Conservation (phyloP, 192 early-diverging fungal genomes). For the Backusella sp. region DNA sequence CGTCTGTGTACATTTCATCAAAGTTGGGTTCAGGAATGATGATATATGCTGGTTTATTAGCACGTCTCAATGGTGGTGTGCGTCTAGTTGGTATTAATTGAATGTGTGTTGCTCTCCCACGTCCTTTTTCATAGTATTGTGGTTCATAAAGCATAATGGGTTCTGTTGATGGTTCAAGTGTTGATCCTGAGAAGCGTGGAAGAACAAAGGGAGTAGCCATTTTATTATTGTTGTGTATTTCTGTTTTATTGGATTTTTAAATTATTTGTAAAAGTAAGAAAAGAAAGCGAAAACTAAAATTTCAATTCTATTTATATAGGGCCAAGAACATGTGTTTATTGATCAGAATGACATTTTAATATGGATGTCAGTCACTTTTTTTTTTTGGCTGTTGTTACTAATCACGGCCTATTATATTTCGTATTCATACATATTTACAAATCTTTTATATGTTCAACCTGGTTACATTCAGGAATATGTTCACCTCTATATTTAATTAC, state of each 20-base stretch:
- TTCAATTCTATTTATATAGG: neutral
- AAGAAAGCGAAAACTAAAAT: constrained; percentile 7
- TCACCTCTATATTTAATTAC: constrained; percentile 54
- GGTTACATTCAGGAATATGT: constrained; percentile 46
- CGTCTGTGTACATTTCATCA: neutral
- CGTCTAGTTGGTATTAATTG: constrained; percentile 15
- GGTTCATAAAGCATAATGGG: constrained; percentile 25
- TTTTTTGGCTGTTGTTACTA: neutral
- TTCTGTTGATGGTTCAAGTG: constrained; percentile 22
- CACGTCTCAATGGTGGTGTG: constrained; percentile 12
- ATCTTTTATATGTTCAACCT: constrained; percentile 29
- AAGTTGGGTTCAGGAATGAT: constrained; percentile 14
- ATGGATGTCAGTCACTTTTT: constrained; percentile 2
- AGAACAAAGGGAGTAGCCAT: constrained; percentile 11
- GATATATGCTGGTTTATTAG: constrained; percentile 19
- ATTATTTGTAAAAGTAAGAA: neutral
- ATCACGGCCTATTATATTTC: neutral
- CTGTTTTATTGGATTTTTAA: neutral
- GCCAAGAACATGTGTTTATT: neutral
- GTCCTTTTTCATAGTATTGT: constrained; percentile 14
- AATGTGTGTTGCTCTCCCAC: constrained; percentile 14
- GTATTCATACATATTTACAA: neutral
- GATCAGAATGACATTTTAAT: constrained; percentile 2
- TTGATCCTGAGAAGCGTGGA: constrained; percentile 25
- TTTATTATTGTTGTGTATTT: neutral